Conservation (phyloP, 306 rosid species). For the Cucumis sativus region DNA sequence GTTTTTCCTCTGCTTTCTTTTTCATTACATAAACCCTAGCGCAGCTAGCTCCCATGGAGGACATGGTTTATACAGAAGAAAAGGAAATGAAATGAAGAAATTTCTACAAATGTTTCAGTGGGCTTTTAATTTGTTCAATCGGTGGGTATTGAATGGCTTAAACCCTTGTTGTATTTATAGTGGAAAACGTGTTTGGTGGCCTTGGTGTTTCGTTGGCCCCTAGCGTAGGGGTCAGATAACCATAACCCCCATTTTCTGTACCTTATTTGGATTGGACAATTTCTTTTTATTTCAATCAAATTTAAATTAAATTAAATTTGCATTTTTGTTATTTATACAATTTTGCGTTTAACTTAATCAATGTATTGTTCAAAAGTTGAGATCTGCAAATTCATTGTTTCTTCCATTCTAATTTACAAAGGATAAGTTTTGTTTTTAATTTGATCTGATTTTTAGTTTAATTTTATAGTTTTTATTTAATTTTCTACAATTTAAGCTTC, state of each 20-base stretch:
- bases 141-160: not conserved
- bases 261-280: not conserved
- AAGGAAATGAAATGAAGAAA: not conserved
- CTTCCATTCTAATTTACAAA: too few relatives aligned
- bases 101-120: not conserved
- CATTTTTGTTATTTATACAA: too few relatives aligned
- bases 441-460: too few relatives aligned
- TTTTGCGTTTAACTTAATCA: too few relatives aligned
- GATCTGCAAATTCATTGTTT: too few relatives aligned
- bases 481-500: too few relatives aligned
- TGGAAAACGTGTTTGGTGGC: not conserved
- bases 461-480: too few relatives aligned
- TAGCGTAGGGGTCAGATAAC: not conserved
- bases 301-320: too few relatives aligned
- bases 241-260: not conserved
- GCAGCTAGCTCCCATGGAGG: constrained; percentile 27
- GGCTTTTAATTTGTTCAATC: not conserved
- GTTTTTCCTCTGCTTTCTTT: constrained; percentile 25
- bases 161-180: not conserved
- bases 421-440: too few relatives aligned
- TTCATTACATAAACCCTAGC: constrained; percentile 30
- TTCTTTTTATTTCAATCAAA: too few relatives aligned
- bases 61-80: constrained; percentile 8
- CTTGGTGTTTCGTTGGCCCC: not conserved
- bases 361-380: too few relatives aligned